Evolutionary conservation across 306 rosid genomes (phyloP), one percentile per base, ranked within the genome.

Genomic region (Luffa acutangula): DNA sequence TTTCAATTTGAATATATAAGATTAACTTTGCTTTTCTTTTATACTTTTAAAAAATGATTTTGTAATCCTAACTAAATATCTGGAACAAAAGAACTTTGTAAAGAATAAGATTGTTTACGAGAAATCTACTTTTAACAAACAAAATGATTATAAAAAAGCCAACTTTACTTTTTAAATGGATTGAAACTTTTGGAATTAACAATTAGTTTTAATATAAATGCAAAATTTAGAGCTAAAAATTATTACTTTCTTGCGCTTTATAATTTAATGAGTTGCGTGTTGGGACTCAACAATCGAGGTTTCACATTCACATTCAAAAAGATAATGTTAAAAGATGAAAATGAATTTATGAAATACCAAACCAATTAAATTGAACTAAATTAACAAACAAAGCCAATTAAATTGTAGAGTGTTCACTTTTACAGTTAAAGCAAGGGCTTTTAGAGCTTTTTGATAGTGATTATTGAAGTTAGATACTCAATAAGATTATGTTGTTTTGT

Each of bases 381-480:
- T 9, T 45, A 21, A 1, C 18, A 17, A 17, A 48, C 7, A 7
- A 49, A 74, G 11, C 14, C 45, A 74, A 74, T 49, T 51, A 74
- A 49, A 51, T 48, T 21, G 20, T 31, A 59, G 77, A 12, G 39
- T 21, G 17, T 42, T 45, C 7, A 48, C 42, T 31, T 41, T 73
- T 73, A 31, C n/a, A 73, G 3, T 13, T n/a, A 31, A 72, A 72
- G 77, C 9, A 20, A 72, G 37, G 9, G 20, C 1, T 6, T 48
- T 46, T 31, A 20, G 1, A 72, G 7, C 43, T 72, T 72, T 48
- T 48, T 25, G 6, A 12, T 13, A 49, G 78, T 33, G 60, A 74
- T 74, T 74, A 74, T 31, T 51, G 78, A 33, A 74, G 15, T 74
- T 74, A 74, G 78, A 74, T 74, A 15, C 63, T 74, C 37, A 73